A percentile compares a stretch with the other conserved stretches of the same genome.
Conservation (phyloP, 495 filamentous ascomycete species). For the Neurospora tetrasperma region DNA sequence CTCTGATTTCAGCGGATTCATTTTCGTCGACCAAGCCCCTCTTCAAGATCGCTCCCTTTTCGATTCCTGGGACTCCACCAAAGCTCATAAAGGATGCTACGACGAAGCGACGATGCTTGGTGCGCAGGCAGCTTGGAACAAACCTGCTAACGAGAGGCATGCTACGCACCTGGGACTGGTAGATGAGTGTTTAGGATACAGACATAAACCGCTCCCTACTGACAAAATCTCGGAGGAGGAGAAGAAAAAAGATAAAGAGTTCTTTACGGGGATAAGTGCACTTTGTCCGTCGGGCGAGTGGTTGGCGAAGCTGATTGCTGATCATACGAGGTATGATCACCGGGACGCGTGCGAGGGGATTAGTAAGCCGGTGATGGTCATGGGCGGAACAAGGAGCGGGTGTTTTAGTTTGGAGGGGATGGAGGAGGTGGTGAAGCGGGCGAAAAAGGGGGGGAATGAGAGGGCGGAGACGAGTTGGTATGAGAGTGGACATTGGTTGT, state of each 20-base stretch:
- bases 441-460: constrained; percentile 11
- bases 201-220: constrained; percentile 9
- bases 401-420: constrained; percentile 36
- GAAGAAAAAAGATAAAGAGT: constrained; percentile 11
- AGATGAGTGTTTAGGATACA: constrained; percentile 32
- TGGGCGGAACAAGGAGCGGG: constrained; percentile 32
- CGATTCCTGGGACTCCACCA: constrained; percentile 13
- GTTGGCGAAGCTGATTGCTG: constrained; percentile 33
- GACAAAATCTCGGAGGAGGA: background rate
- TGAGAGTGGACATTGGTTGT: constrained; percentile 37
- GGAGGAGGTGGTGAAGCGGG: constrained; percentile 25
- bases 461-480: constrained; percentile 22
- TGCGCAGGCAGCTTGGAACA: constrained; percentile 26
- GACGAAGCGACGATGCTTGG: constrained; percentile 25
- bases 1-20: constrained; percentile 20
- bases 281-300: constrained; percentile 27
- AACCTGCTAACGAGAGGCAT: constrained; percentile 15
- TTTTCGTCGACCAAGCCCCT: constrained; percentile 40
- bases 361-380: constrained; percentile 23
- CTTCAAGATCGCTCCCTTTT: constrained; percentile 29
- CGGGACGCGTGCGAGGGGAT: constrained; percentile 31
- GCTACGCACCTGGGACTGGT: constrained; percentile 24
- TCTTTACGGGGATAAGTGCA: constrained; percentile 28
- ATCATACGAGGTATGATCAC: constrained; percentile 39
- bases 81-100: constrained; percentile 29